Evolutionary conservation across 176 grass and related monocot genomes (phyloP), one percentile per base, ranked within the genome.

Genomic region (Cenchrus purpureus): DNA sequence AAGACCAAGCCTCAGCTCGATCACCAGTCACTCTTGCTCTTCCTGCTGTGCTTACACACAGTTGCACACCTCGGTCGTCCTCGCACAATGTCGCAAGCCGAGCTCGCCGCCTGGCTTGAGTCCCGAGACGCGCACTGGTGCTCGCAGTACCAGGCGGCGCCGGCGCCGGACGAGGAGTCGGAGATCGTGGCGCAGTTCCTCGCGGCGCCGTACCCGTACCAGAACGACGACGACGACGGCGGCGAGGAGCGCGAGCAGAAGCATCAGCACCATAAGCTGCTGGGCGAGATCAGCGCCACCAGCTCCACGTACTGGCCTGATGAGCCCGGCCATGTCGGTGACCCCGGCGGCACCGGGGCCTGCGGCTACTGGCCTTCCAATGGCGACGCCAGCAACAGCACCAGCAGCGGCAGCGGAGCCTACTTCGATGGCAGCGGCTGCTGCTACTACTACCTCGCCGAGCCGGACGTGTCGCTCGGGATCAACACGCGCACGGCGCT

Each of bases 131-230:
- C 58, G 45, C 88, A 76, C 65, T 93, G 89, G 86, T 80, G 78
- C 64, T 80, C 76, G 58, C 67, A 86, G 40, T 91, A 65, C 72
- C 78, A 86, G 40, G 67, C 91, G 60, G 66, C 54, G 73, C 73
- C 89, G 58, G 56, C 62, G 12, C 44, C 72, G 19, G 85, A 73
- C 29, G 91, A 96, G 76, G 91, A 97, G 57, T 97, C 89, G 12
- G 91, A 97, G 65, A 88, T 97, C 53, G 88, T 92, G 28, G 87
- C 80, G 74, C 94, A 90, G 71, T 94, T 97, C 78, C 79, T 97
- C 45, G 82, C 79, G 20, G 75, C 79, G 34, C 80, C 89, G 0
- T 94, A 90, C 76, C 85, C 81, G 10, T 90, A 50, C 74, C 83
- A 79, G 64, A 87, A 73, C 25, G 87, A 68, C 28, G 83, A 61